Base-by-base conservation (phyloP, 352 stramenopile genomes). In the Thalassiosira hispida region DNA sequence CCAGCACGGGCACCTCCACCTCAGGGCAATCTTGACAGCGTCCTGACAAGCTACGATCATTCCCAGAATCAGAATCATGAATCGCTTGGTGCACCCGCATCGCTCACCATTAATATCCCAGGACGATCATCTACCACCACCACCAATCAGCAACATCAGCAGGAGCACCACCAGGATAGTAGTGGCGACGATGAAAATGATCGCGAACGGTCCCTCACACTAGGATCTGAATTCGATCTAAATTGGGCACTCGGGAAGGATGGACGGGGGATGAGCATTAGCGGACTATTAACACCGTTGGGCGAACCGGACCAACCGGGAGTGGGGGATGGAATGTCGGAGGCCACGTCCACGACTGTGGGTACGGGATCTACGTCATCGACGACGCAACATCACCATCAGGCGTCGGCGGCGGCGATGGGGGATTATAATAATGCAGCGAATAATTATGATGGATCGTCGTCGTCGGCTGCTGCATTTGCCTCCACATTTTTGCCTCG, bases 181-280 rank as follows among this genome's bases (percentile, higher is more conserved):
- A 38, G 18, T 18, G 1, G 12, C 22, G 23, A 49, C 0, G 57
- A 61, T 16, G 62, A 73, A 31, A 11, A 47, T 52, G 56, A 81
- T 46, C 46, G 73, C 51, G 63, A 67, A 25, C 57, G 74, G 12
- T 73, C 65, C 9, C 51, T 67, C 7, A 82, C 74, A 5, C 55
- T 82, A 0, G 74, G 60, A 23, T 82, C 74, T 7, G 74, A 82
- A 71, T 82, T 73, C 46, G 74, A 82, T 61, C 38, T 73, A n/a
- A 16, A 14, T 29, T 77, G 70, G 59, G 55, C 12, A 23, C 40
- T 63, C 4, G 60, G 52, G 22, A 51, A 57, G 25, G 51, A 56
- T 49, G 56, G 38, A 49, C 23, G 64, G 38, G 63, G 64, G 33
- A 68, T 76, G 57, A 76, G 64, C 55, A 56, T 73, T 9, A 68